Evolutionary conservation across 441 rosid species (phyloP).

Genomic region (Raphanus hybrid): DNA sequence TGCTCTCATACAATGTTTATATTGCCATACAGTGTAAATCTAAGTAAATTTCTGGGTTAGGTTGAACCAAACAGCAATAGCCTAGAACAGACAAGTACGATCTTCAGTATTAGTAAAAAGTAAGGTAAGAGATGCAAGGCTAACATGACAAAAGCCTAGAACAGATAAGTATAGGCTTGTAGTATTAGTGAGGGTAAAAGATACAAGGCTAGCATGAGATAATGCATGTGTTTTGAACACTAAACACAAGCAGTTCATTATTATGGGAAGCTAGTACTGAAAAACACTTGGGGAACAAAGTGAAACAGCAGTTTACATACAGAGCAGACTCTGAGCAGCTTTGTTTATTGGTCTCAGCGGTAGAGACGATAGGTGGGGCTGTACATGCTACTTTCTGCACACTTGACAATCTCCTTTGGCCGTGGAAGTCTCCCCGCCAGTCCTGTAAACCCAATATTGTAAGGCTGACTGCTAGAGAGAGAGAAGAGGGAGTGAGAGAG

Average conservation of each 20-base stretch:
- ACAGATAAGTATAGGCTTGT: no score
- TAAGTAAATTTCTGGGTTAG: not conserved
- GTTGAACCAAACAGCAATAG: not conserved
- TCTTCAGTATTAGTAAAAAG: not conserved
- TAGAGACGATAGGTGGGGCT: conserved; percentile 60
- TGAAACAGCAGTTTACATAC: conserved; percentile 12
- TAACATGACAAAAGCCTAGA: not conserved
- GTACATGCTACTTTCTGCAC: conserved; percentile 80
- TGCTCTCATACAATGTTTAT: conserved; percentile 25
- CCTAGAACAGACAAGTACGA: not conserved
- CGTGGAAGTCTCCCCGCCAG: conserved; percentile 68
- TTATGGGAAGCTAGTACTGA: not conserved
- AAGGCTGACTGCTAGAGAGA: not conserved
- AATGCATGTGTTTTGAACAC: not conserved
- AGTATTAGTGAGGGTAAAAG: no score
- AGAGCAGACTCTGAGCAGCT: not conserved
- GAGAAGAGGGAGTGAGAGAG: not conserved
- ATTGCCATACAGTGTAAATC: not conserved
- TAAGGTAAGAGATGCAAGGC: not conserved
- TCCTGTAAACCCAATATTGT: conserved; percentile 44
- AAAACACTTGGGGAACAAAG: not conserved
- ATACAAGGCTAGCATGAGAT: not conserved
- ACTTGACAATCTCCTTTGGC: conserved; percentile 59
- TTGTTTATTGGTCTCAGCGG: conserved; percentile 43
- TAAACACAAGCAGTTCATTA: conserved; percentile 4